A percentile compares a stretch with the other conserved stretches of the same genome.
Evolutionary conservation across 768 basidiomycete species (phyloP).

Genomic region (Boletales sp.): DNA sequence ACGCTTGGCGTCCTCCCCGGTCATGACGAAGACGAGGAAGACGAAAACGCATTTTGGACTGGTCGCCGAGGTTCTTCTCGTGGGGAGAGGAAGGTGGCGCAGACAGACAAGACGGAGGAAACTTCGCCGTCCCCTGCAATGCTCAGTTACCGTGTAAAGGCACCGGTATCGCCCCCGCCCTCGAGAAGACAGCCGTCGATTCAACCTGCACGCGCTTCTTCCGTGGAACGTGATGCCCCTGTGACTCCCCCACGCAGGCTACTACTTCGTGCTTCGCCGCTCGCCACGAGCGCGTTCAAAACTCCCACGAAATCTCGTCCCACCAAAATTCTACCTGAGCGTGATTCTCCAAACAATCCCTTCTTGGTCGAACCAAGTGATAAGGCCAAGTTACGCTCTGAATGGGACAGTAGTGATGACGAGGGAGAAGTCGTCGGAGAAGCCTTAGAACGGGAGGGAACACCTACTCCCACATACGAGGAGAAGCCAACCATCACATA

Average conservation of each 20-base stretch:
- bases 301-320: conserved; percentile 40
- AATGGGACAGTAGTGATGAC: conserved; percentile 34
- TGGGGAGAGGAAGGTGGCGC: background rate
- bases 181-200: conserved; percentile 47
- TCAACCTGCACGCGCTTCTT: conserved; percentile 25
- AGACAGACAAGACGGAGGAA: conserved; percentile 9
- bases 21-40: conserved; percentile 53
- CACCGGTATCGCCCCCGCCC: conserved; percentile 64
- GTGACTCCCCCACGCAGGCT: conserved; percentile 24
- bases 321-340: conserved; percentile 34
- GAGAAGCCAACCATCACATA: conserved; percentile 66
- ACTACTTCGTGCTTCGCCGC: conserved; percentile 21
- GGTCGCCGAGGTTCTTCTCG: conserved; percentile 17
- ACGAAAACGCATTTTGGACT: conserved; percentile 36
- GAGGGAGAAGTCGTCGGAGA: conserved; percentile 32
- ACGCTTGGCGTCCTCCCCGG: conserved; percentile 31
- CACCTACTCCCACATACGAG: conserved; percentile 36
- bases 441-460: conserved; percentile 31
- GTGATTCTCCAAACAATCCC: conserved; percentile 71
- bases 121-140: conserved; percentile 36
- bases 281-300: conserved; percentile 23
- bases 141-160: conserved; percentile 32
- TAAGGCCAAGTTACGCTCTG: conserved; percentile 16
- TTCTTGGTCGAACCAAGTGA: conserved; percentile 47
- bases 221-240: conserved; percentile 20